Conservation (phyloP, 1,284 basidiomycete genomes). For the Apiotrichum gracile region DNA sequence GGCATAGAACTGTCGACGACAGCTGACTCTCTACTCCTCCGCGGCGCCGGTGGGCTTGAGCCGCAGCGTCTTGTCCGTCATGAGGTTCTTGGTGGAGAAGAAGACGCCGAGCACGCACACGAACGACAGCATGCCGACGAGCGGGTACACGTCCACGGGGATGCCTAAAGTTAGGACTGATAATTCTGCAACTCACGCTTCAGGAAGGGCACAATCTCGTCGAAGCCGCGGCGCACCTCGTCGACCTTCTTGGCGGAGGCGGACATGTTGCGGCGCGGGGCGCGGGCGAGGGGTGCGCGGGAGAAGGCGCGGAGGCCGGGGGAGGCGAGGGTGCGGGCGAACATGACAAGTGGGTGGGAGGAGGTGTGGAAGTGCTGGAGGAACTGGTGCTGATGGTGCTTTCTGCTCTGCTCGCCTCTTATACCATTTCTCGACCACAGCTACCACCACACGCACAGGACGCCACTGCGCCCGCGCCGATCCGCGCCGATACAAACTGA, state of each 20-base stretch:
- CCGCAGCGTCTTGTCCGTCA: conserved; percentile 3
- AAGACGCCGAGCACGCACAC: conserved; percentile 3
- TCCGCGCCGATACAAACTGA: too few species aligned
- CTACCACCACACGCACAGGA: too few species aligned
- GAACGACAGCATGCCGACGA: conserved; percentile 5
- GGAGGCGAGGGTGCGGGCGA: conserved; percentile 1
- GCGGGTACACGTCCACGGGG: conserved; percentile 8
- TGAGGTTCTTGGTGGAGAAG: conserved; percentile 2
- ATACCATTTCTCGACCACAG: too few species aligned
- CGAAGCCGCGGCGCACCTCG: conserved; percentile 6
- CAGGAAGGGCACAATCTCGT: conserved; percentile 7
- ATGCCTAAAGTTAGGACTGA: not conserved
- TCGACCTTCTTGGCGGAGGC: not conserved
- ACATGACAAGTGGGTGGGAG: not conserved
- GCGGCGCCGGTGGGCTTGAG: not conserved
- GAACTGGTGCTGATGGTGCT: not conserved
- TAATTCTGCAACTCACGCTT: not conserved
- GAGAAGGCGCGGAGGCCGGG: conserved; percentile 2
- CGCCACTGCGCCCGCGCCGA: too few species aligned
- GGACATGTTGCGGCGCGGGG: not conserved
- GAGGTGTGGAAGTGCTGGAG: not conserved
- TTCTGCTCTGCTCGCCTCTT: too few species aligned
- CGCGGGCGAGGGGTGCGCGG: not conserved
- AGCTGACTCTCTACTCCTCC: not conserved
- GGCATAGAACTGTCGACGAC: too few species aligned